phyloP scores from a whole-genome alignment of 768 basidiomycete species.

The Collybia sp. region DNA sequence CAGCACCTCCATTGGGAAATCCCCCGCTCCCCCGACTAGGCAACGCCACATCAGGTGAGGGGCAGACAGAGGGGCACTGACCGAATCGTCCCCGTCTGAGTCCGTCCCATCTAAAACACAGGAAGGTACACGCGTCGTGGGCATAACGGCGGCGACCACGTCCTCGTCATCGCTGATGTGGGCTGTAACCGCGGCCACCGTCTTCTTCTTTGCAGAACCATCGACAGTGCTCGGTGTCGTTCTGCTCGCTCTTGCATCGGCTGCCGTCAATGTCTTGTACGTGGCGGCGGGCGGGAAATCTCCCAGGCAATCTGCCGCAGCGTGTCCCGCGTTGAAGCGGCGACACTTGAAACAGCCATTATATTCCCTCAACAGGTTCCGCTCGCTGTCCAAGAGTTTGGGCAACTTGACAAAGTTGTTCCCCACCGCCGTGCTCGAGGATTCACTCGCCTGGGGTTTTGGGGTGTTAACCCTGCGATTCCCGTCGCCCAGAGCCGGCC shows the following conservation, averaged over 20 bases:
- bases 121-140: not conserved
- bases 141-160: not conserved
- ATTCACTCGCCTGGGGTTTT: not conserved
- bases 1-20: not conserved
- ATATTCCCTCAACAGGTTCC: conserved; percentile 6
- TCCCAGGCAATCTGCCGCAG: conserved; percentile 8
- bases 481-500: conserved; percentile 29
- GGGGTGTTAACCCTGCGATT: conserved; percentile 11
- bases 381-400: conserved; percentile 5
- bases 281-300: conserved; percentile 10
- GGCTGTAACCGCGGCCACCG: not conserved
- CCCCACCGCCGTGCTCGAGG: not conserved
- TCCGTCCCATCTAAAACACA: not conserved
- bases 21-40: not conserved
- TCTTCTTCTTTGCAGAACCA: not conserved
- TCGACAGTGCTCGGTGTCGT: not conserved
- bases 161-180: not conserved
- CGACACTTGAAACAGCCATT: conserved; percentile 22
- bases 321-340: conserved; percentile 8
- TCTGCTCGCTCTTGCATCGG: not conserved
- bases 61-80: conserved; percentile 5
- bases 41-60: conserved; percentile 11
- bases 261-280: conserved; percentile 12
- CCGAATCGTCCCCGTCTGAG: conserved; percentile 6
- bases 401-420: not conserved